These are phyloP conservation scores for Nannochloropsis oceanica DNA, from an alignment of 108 stramenopile genomes.

Conservation along the genomic window DNA sequence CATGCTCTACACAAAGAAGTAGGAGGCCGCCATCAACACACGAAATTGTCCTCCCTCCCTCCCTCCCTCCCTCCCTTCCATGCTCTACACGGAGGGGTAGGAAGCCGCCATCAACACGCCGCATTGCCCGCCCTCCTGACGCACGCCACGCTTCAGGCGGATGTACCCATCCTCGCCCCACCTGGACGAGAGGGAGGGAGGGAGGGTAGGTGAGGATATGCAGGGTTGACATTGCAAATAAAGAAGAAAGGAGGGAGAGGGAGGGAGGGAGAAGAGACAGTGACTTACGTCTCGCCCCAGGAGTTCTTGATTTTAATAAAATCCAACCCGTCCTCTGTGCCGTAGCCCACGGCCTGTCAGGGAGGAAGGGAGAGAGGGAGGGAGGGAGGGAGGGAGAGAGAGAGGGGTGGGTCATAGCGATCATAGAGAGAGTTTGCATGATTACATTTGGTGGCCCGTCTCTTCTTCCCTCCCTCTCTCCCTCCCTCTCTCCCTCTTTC, in stretches of 20 bases:
- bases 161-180: slow-evolving; percentile 50
- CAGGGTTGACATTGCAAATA: not conserved
- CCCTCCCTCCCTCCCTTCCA: not conserved
- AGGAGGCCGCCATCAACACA: too few relatives aligned
- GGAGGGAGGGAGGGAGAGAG: not conserved
- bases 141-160: slow-evolving; percentile 6
- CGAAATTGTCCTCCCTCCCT: not conserved
- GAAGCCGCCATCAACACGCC: slow-evolving; percentile 19
- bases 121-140: slow-evolving; percentile 28
- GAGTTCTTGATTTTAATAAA: slow-evolving; percentile 48
- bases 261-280: not conserved
- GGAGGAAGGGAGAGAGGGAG: not conserved
- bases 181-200: slow-evolving; percentile 51
- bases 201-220: slow-evolving; percentile 42
- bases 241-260: not conserved
- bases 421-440: not conserved
- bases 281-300: slow-evolving; percentile 3
- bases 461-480: too few relatives aligned
- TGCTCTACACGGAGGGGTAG: not conserved
- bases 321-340: slow-evolving; percentile 55
- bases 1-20: slow-evolving; percentile 21
- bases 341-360: slow-evolving; percentile 44
- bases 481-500: not conserved
- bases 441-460: too few relatives aligned
- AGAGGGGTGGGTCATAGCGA: not conserved